Evolutionary conservation across 2,329 filamentous ascomycete species (phyloP).

Genomic region (Aspergillus ruber): DNA sequence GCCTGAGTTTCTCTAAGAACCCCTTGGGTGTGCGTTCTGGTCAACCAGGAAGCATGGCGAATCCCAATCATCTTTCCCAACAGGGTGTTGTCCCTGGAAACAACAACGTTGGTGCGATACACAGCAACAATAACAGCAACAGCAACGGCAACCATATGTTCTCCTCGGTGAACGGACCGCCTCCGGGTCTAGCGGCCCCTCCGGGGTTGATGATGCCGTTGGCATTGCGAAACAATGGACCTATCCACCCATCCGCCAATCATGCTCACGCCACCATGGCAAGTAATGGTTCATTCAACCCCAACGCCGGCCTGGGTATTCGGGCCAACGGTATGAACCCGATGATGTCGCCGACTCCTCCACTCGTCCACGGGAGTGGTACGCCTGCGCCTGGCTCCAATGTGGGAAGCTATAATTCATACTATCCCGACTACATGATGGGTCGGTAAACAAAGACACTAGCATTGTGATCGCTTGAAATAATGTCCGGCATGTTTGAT

Average conservation of each 20-base stretch:
- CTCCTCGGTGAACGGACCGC: constrained; percentile 65
- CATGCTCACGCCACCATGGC: constrained; percentile 21
- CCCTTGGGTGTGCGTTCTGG: constrained; percentile 83
- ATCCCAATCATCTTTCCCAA: constrained; percentile 45
- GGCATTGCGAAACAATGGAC: constrained; percentile 25
- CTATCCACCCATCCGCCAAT: constrained; percentile 25
- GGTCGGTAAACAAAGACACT: constrained; percentile 30
- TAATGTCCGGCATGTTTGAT: constrained; percentile 41
- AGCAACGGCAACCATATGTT: constrained; percentile 58
- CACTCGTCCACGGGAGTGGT: constrained; percentile 21
- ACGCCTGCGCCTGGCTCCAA: constrained; percentile 16
- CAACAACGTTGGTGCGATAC: constrained; percentile 49
- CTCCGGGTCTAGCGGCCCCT: constrained; percentile 71
- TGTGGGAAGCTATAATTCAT: constrained; percentile 30
- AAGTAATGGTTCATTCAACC: constrained; percentile 26
- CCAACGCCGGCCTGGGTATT: constrained; percentile 34
- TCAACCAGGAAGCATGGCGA: constrained; percentile 53
- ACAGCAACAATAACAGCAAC: constrained; percentile 33
- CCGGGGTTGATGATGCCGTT: constrained; percentile 56
- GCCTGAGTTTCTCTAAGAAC: constrained; percentile 95
- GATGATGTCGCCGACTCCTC: constrained; percentile 25
- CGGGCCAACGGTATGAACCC: constrained; percentile 27
- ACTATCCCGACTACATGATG: constrained; percentile 45
- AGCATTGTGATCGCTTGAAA: constrained; percentile 19
- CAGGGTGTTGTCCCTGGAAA: constrained; percentile 52